Percentiles rank a stretch among this genome's conserved stretches.
These are phyloP conservation scores for Ophiostoma sp. DNA, from an alignment of 2,329 filamentous ascomycete genomes.

Conservation along the genomic window DNA sequence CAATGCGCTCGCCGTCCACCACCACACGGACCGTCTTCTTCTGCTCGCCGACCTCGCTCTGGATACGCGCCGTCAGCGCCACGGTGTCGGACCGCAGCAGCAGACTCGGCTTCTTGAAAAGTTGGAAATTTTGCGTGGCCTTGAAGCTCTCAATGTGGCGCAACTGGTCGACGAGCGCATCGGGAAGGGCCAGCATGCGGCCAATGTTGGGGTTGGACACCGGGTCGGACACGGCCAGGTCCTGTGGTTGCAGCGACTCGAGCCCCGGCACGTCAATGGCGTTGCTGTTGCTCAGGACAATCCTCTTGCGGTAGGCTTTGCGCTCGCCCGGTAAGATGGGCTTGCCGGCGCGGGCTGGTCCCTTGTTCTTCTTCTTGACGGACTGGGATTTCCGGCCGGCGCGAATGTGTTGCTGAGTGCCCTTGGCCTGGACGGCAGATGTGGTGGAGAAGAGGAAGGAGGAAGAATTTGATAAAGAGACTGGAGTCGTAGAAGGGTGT, in stretches of 20 bases:
- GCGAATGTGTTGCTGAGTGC: constrained; percentile 31
- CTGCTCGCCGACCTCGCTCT: constrained; percentile 49
- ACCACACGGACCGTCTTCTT: constrained; percentile 64
- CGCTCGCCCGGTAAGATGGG: constrained; percentile 74
- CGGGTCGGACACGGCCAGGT: constrained; percentile 29
- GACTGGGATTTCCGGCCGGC: constrained; percentile 47
- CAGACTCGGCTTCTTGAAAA: constrained; percentile 80
- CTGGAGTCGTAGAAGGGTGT: not conserved
- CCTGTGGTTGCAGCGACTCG: constrained; percentile 57
- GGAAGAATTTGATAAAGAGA: not conserved
- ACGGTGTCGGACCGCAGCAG: constrained; percentile 78
- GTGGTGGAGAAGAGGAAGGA: constrained; percentile 41
- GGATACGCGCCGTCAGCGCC: constrained; percentile 65
- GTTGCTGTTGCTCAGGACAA: constrained; percentile 92
- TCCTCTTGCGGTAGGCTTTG: constrained; percentile 81
- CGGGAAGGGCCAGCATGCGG: constrained; percentile 68
- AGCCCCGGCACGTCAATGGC: constrained; percentile 75
- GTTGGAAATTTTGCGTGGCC: constrained; percentile 79
- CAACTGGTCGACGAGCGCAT: constrained; percentile 73
- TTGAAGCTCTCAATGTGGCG: constrained; percentile 89
- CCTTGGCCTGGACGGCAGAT: constrained; percentile 16
- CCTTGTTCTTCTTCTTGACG: constrained; percentile 31
- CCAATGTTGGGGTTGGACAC: constrained; percentile 43
- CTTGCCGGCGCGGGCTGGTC: constrained; percentile 48
- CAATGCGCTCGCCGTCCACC: constrained; percentile 69